phyloP scores from a whole-genome alignment of 352 stramenopile genomes.

The Phytophthora pistaciae region DNA sequence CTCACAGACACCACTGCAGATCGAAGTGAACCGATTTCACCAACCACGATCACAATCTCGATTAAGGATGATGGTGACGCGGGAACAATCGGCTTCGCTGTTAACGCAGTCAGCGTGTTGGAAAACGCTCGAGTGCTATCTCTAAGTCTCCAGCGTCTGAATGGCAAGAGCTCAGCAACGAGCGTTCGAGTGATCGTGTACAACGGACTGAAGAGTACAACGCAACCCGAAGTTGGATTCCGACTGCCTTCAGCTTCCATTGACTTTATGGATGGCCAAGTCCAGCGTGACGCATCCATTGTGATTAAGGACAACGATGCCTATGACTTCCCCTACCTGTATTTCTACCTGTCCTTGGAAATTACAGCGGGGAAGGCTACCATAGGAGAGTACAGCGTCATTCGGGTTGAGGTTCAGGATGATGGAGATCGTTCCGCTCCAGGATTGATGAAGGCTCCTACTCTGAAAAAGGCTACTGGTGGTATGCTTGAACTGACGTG shows the following conservation, averaged over 20 bases:
- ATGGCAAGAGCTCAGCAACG: slow-evolving; percentile 41
- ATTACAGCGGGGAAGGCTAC: slow-evolving; percentile 35
- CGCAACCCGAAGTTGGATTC: slow-evolving; percentile 39
- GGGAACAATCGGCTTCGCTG: slow-evolving; percentile 55
- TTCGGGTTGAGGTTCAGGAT: slow-evolving; percentile 52
- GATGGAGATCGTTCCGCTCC: slow-evolving; percentile 59
- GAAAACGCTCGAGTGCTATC: slow-evolving; percentile 39
- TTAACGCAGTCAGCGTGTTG: slow-evolving; percentile 15
- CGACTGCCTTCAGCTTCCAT: slow-evolving; percentile 33
- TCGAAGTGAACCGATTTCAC: slow-evolving; percentile 36
- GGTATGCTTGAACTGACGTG: slow-evolving; percentile 56
- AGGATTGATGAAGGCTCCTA: slow-evolving; percentile 31
- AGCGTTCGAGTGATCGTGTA: slow-evolving; percentile 38
- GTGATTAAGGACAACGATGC: slow-evolving; percentile 51
- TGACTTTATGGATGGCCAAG: slow-evolving; percentile 48
- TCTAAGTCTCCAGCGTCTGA: slow-evolving; percentile 42
- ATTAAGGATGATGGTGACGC: slow-evolving; percentile 70
- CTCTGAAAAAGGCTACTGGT: slow-evolving; percentile 42
- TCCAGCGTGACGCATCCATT: slow-evolving; percentile 30
- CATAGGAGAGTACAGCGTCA: slow-evolving; percentile 37
- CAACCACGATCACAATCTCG: slow-evolving; percentile 30
- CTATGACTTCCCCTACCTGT: slow-evolving; percentile 61
- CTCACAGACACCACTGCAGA: slow-evolving; percentile 49
- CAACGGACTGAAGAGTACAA: slow-evolving; percentile 17
- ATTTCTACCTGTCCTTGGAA: slow-evolving; percentile 46